These are phyloP conservation scores for Combretum micranthum DNA, from an alignment of 345 rosid species.

Conservation along the genomic window DNA sequence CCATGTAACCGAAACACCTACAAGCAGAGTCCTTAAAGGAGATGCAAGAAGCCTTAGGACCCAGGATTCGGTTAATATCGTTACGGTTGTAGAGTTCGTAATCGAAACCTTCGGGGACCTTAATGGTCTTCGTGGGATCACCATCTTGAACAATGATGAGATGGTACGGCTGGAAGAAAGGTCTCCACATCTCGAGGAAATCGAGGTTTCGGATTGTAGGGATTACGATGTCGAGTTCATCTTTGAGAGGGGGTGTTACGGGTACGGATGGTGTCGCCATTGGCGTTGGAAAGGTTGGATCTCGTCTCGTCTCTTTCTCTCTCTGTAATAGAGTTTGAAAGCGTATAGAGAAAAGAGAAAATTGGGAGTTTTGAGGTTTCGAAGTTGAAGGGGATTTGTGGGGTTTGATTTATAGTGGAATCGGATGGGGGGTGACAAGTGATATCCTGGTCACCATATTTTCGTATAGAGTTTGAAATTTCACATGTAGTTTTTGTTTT, in stretches of 20 bases:
- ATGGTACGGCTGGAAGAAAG: slow-evolving; percentile 69
- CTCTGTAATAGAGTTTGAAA: too few relatives aligned
- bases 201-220: slow-evolving; percentile 77
- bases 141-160: slow-evolving; percentile 88
- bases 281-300: too few relatives aligned
- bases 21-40: slow-evolving; percentile 20
- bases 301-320: too few relatives aligned
- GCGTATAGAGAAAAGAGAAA: too few relatives aligned
- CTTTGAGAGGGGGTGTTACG: slow-evolving; percentile 43
- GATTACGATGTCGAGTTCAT: slow-evolving; percentile 78
- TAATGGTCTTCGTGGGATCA: slow-evolving; percentile 58
- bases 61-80: slow-evolving; percentile 69
- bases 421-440: too few relatives aligned
- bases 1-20: slow-evolving; percentile 57
- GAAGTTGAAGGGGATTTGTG: too few relatives aligned
- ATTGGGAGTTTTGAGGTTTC: too few relatives aligned
- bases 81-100: slow-evolving; percentile 79
- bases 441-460: too few relatives aligned
- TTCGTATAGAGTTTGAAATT: too few relatives aligned
- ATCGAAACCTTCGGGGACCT: slow-evolving; percentile 70
- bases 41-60: slow-evolving; percentile 62
- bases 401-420: too few relatives aligned
- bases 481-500: too few relatives aligned
- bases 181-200: slow-evolving; percentile 80
- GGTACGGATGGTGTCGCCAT: too few relatives aligned